Percentiles rank a stretch among this genome's conserved stretches.
These are phyloP conservation scores for Castanea crenata DNA, from an alignment of 306 rosid genomes.

Conservation along the genomic window DNA sequence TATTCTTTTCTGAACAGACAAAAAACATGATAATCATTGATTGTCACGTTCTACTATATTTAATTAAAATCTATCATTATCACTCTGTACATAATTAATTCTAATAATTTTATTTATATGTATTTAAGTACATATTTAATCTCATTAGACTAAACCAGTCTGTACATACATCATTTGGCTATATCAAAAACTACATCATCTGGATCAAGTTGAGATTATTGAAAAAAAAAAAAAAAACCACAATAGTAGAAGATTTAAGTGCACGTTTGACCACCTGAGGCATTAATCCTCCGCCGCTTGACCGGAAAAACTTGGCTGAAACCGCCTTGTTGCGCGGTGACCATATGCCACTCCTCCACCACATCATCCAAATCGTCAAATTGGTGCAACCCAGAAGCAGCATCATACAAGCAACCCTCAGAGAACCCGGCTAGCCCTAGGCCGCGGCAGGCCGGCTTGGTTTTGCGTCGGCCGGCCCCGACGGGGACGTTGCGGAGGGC, in stretches of 20 bases:
- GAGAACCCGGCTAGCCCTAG: conserved; percentile 22
- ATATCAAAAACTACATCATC: background rate
- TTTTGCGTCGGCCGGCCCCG: conserved; percentile 79
- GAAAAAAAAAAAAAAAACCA: background rate
- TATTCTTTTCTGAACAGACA: too few species aligned
- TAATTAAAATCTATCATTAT: background rate
- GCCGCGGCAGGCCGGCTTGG: conserved; percentile 48
- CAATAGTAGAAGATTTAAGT: conserved; percentile 16
- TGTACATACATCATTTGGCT: background rate
- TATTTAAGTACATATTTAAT: background rate
- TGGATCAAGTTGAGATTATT: background rate
- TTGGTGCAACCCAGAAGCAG: conserved; percentile 37
- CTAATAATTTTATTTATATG: background rate
- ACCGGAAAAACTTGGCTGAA: conserved; percentile 49
- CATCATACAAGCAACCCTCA: conserved; percentile 43
- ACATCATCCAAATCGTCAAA: conserved; percentile 47
- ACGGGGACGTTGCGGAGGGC: conserved; percentile 84
- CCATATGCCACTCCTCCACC: conserved; percentile 52
- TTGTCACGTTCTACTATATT: conserved; percentile 13
- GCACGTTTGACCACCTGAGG: conserved; percentile 42
- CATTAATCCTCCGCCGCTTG: conserved; percentile 47
- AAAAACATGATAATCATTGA: conserved; percentile 3
- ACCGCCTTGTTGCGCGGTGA: conserved; percentile 32
- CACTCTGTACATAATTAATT: background rate
- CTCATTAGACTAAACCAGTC: background rate